Conservation (phyloP, 169 alveolate genomes). For the Plasmodium gallinaceum region DNA sequence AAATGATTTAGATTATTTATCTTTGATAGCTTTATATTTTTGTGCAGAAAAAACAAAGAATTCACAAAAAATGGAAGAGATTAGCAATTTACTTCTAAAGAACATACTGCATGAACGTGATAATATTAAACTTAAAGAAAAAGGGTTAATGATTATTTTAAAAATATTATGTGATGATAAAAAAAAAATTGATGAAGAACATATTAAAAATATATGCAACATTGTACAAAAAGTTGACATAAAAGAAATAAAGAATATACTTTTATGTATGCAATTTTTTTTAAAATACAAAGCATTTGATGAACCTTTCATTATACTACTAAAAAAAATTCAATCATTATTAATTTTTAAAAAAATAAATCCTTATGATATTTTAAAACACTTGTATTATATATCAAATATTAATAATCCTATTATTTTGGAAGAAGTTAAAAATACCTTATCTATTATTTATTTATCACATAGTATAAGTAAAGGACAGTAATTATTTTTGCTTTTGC, state of each 20-base stretch:
- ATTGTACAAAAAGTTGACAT: conserved; percentile 32
- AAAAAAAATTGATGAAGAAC: conserved; percentile 14
- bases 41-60: conserved; percentile 76
- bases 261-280: conserved; percentile 63
- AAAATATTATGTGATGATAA: conserved; percentile 20
- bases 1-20: conserved; percentile 13
- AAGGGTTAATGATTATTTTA: conserved; percentile 41
- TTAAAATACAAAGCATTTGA: conserved; percentile 31
- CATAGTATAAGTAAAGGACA: conserved; percentile 13
- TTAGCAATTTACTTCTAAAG: conserved; percentile 23
- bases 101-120: background rate
- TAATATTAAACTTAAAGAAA: conserved; percentile 40
- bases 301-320: conserved; percentile 36
- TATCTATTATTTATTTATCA: conserved; percentile 34
- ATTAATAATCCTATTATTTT: conserved; percentile 24
- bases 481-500: background rate
- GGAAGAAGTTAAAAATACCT: conserved; percentile 33
- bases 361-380: conserved; percentile 40
- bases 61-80: conserved; percentile 20
- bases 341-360: conserved; percentile 56
- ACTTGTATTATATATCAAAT: conserved; percentile 7
- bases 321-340: conserved; percentile 53
- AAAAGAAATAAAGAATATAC: conserved; percentile 23
- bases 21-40: conserved; percentile 42
- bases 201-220: conserved; percentile 6